Percentiles rank a stretch among this genome's conserved stretches.
Conservation (phyloP, 495 filamentous ascomycete genomes). For the Daldinia loculata region DNA sequence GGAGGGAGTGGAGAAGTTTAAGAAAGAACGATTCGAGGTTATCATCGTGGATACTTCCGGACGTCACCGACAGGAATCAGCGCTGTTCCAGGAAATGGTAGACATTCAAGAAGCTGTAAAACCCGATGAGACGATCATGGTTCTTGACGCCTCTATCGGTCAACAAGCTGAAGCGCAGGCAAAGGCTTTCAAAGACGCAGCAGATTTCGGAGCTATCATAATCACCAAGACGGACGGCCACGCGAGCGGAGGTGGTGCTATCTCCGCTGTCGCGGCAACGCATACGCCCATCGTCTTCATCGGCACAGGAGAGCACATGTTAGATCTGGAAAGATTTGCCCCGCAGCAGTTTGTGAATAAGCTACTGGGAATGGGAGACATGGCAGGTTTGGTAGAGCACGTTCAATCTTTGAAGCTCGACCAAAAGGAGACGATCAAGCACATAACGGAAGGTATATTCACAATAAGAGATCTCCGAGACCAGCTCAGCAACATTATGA, state of each 20-base stretch:
- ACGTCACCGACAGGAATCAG: conserved; percentile 91
- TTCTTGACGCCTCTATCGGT: conserved; percentile 94
- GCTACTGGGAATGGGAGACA: conserved; percentile 95
- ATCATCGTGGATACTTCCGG: conserved; percentile 99
- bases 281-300: conserved; percentile 98
- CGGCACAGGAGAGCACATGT: conserved; percentile 95
- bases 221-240: conserved; percentile 99
- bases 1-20: conserved; percentile 98
- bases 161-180: conserved; percentile 95
- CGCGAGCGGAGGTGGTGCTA: conserved; percentile 93
- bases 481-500: conserved; percentile 98
- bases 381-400: conserved; percentile 93
- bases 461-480: conserved; percentile 94
- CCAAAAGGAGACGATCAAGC: conserved; percentile 98
- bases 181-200: conserved; percentile 95
- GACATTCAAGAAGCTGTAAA: conserved; percentile 92
- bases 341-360: conserved; percentile 92
- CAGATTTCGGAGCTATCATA: conserved; percentile 97
- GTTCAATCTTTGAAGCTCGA: conserved; percentile 97
- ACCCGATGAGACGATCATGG: conserved; percentile 98
- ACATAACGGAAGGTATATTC: conserved; percentile 95
- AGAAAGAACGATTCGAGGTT: conserved; percentile 97
- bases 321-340: conserved; percentile 91
- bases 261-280: conserved; percentile 97
- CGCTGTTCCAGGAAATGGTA: conserved; percentile 96